Evolutionary conservation across 345 rosid species (phyloP), one percentile per base, ranked within the genome.

Genomic region (Heritiera littoralis): DNA sequence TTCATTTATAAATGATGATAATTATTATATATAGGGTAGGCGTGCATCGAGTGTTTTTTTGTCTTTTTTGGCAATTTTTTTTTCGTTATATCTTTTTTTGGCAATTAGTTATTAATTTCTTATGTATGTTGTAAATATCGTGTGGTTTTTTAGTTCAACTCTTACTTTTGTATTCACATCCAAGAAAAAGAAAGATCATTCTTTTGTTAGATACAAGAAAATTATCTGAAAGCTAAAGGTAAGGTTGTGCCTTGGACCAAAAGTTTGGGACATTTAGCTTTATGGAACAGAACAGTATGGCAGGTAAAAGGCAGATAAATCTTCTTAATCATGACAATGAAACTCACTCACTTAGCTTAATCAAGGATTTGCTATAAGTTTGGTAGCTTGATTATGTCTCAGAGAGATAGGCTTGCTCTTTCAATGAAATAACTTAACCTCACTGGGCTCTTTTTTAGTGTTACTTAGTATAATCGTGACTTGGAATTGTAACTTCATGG

Each of bases 161-260:
- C 38, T 35, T 1, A 35, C 38, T 35, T 35, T 12, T 12, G 3
- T 51, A 0, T 51, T 51, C 55, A 49, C 52, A 49, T 49, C 55
- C 0, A 51, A 51, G 17, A 51, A 51, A 12, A 51, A 1, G 12
- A 2, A 51, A 51, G 12, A 0, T 9, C 1, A 35, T 35, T 0
- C 38, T 35, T 35, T 35, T 35, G 38, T 35, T 35, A 48, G 11
- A 48, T 7, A 46, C 38, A 7, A 54, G 2, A 2, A 72, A 54
- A 11, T 23, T 13, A 48, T 23, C 1, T 15, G 20, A 59, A 59
- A 28, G 38, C 45, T 32, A 60, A 79, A 79, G 69, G 4, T 79
- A 35, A 56, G 12, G 28, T 51, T 45, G 28, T 74, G 75, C 68
- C 82, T 66, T 66, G 75, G 30, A 23, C 32, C 30, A 45, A 74